Evolutionary conservation across 2,329 filamentous ascomycete genomes (phyloP).

Genomic region (Aspergillus transmontanensis): DNA sequence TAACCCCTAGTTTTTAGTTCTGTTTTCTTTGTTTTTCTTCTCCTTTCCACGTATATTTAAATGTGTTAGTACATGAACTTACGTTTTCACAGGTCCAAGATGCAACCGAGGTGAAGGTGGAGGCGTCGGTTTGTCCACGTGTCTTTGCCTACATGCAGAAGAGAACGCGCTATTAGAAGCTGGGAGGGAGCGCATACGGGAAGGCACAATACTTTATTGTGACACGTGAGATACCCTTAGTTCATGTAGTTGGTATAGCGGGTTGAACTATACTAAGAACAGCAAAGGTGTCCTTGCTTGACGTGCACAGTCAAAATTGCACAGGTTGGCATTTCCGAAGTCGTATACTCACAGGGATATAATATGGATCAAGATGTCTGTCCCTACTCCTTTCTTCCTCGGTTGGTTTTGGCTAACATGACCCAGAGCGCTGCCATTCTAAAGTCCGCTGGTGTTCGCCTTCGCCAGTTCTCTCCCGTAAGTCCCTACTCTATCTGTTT

Average conservation of each 20-base stretch:
- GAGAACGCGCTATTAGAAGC: constrained; percentile 96
- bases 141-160: constrained; percentile 95
- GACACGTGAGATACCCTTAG: constrained; percentile 61
- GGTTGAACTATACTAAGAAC: not conserved
- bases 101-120: constrained; percentile 76
- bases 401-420: constrained; percentile 15
- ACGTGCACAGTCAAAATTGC: constrained; percentile 99
- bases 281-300: constrained; percentile 69
- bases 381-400: not conserved
- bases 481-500: not conserved
- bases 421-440: constrained; percentile 74
- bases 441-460: constrained; percentile 75
- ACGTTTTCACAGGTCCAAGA: constrained; percentile 53
- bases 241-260: not conserved
- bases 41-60: not conserved
- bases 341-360: constrained; percentile 91
- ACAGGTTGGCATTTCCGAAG: constrained; percentile 92
- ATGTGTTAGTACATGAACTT: constrained; percentile 1
- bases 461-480: constrained; percentile 87
- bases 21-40: not conserved
- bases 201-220: constrained; percentile 84
- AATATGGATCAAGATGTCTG: constrained; percentile 79
- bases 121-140: constrained; percentile 78
- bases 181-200: constrained; percentile 83
- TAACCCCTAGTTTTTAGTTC: not conserved